phyloP scores from a whole-genome alignment of 805 yeast genomes.

The Teunomyces pallodes region DNA sequence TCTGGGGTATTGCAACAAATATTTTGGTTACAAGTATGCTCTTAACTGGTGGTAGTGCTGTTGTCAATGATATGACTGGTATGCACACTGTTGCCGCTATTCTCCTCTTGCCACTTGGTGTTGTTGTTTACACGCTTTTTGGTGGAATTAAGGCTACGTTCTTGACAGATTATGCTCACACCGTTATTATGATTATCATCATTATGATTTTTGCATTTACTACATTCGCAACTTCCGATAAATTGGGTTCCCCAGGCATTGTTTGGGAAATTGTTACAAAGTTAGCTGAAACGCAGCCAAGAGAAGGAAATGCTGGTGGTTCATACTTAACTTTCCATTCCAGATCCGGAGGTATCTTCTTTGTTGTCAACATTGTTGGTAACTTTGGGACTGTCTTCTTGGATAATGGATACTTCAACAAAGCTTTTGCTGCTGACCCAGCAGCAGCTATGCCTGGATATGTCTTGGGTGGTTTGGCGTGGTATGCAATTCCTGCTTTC shows the following conservation, averaged over 20 bases:
- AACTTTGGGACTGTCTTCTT: slow-evolving; percentile 86
- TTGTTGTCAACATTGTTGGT: slow-evolving; percentile 82
- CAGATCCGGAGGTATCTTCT: slow-evolving; percentile 81
- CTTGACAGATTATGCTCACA: slow-evolving; percentile 44
- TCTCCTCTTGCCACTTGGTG: slow-evolving; percentile 79
- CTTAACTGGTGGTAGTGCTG: slow-evolving; percentile 86
- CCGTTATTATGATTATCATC: slow-evolving; percentile 65
- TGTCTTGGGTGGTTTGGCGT: slow-evolving; percentile 81
- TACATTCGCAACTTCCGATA: slow-evolving; percentile 65
- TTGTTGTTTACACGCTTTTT: slow-evolving; percentile 44
- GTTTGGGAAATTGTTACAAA: slow-evolving; percentile 73
- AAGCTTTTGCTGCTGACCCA: slow-evolving; percentile 83
- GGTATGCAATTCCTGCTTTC: slow-evolving; percentile 89
- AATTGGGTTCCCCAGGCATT: slow-evolving; percentile 76
- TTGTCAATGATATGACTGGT: slow-evolving; percentile 77
- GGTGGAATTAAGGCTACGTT: slow-evolving; percentile 48
- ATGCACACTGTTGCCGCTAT: slow-evolving; percentile 79
- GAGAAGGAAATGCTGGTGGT: slow-evolving; percentile 79
- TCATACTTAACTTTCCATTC: slow-evolving; percentile 88
- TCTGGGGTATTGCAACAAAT: slow-evolving; percentile 85
- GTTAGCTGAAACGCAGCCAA: slow-evolving; percentile 61
- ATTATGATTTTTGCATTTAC: slow-evolving; percentile 79
- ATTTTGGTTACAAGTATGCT: slow-evolving; percentile 91
- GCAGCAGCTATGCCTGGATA: slow-evolving; percentile 86
- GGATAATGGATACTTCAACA: slow-evolving; percentile 87